Evolutionary conservation across 495 filamentous ascomycete species (phyloP).

Genomic region (Annulohypoxylon nitens): DNA sequence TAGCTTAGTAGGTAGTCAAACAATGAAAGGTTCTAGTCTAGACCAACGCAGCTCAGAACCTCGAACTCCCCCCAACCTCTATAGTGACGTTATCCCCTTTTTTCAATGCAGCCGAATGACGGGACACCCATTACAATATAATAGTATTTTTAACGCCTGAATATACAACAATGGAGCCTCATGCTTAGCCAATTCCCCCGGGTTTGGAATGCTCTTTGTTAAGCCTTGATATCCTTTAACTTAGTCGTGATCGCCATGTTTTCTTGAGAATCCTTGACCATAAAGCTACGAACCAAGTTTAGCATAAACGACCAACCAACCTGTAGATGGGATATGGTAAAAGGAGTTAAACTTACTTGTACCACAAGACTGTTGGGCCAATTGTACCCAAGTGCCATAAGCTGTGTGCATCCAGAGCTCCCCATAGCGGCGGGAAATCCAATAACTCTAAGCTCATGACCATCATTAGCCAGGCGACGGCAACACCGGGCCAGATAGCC

Average conservation of each 20-base stretch:
- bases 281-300: conserved; percentile 67
- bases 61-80: conserved; percentile 36
- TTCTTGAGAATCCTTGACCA: conserved; percentile 82
- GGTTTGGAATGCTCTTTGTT: conserved; percentile 13
- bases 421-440: conserved; percentile 89
- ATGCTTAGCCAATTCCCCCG: conserved; percentile 9
- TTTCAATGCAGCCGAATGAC: conserved; percentile 31
- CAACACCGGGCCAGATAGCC: conserved; percentile 92
- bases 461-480: conserved; percentile 90
- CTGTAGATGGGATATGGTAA: neutral
- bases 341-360: conserved; percentile 76
- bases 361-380: conserved; percentile 89
- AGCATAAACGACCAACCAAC: conserved; percentile 6
- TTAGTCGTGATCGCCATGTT: conserved; percentile 67
- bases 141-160: conserved; percentile 34
- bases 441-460: conserved; percentile 96
- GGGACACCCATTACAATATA: conserved; percentile 33
- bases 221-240: conserved; percentile 54
- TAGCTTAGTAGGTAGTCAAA: conserved; percentile 31
- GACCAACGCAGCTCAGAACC: conserved; percentile 31
- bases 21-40: conserved; percentile 35
- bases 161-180: conserved; percentile 29
- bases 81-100: conserved; percentile 24
- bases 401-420: conserved; percentile 91
- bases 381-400: conserved; percentile 97